Percentiles rank a stretch among this genome's conserved stretches.
phyloP scores from a whole-genome alignment of 2,329 filamentous ascomycete species.

The Trichoderma guizhouense region DNA sequence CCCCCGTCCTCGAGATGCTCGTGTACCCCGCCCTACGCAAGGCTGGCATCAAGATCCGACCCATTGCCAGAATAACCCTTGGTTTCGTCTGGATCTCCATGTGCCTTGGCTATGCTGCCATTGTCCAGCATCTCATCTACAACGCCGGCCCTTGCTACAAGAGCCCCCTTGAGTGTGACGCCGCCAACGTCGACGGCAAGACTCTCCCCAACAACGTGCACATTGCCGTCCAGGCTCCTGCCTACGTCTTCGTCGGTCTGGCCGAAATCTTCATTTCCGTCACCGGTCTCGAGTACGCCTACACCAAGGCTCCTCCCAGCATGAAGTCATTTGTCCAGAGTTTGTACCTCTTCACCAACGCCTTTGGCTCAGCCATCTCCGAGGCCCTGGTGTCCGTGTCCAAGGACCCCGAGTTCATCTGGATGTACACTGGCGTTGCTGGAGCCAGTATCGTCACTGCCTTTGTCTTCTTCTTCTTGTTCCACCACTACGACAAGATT shows the following conservation, averaged over 20 bases:
- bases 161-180: constrained; percentile 38
- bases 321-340: constrained; percentile 63
- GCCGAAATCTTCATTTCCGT: constrained; percentile 64
- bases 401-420: constrained; percentile 62
- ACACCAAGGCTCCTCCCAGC: constrained; percentile 66
- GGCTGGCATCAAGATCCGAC: constrained; percentile 57
- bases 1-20: constrained; percentile 58
- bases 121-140: constrained; percentile 61
- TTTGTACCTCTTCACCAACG: constrained; percentile 59
- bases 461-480: constrained; percentile 48
- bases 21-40: constrained; percentile 61
- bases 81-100: constrained; percentile 56
- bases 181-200: constrained; percentile 30
- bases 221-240: constrained; percentile 53
- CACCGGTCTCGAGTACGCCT: constrained; percentile 69
- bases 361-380: constrained; percentile 56
- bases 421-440: constrained; percentile 62
- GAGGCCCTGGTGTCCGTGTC: constrained; percentile 58
- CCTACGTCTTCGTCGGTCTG: constrained; percentile 55
- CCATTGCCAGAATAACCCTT: constrained; percentile 62
- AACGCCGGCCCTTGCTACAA: constrained; percentile 49
- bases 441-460: constrained; percentile 46
- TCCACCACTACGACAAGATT: constrained; percentile 37
- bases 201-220: constrained; percentile 45
- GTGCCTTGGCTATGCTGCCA: constrained; percentile 57